These are phyloP conservation scores for Clavispora vitiphila DNA, from an alignment of 805 yeast species.

Conservation along the genomic window DNA sequence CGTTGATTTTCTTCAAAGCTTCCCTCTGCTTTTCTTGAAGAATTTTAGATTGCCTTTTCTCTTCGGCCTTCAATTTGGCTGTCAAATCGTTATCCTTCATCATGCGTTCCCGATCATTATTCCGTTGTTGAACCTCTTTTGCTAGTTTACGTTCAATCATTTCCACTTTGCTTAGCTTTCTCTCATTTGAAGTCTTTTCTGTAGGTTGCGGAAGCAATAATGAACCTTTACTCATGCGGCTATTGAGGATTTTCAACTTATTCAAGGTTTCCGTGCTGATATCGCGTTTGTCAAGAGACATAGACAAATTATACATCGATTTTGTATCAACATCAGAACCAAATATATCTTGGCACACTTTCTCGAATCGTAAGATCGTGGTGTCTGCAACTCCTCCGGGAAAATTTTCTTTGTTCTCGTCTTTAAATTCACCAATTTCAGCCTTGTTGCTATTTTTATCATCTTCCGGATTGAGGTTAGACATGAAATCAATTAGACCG, in stretches of 20 bases:
- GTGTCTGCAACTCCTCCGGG: conserved; percentile 9
- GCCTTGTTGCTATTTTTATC: too few relatives aligned
- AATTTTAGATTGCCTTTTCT: conserved; percentile 17
- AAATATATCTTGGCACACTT: conserved; percentile 30
- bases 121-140: conserved; percentile 14
- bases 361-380: conserved; percentile 26
- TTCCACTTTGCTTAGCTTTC: conserved; percentile 3
- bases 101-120: conserved; percentile 8
- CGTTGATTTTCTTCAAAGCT: conserved; percentile 22
- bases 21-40: conserved; percentile 25
- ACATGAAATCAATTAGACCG: conserved; percentile 12
- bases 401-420: conserved; percentile 14
- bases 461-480: conserved; percentile 6
- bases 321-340: conserved; percentile 15
- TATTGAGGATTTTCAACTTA: conserved; percentile 9
- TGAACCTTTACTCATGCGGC: conserved; percentile 11
- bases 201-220: conserved; percentile 2
- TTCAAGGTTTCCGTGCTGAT: conserved; percentile 9
- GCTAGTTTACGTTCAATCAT: conserved; percentile 19
- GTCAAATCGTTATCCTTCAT: conserved; percentile 3
- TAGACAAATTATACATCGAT: conserved; percentile 5
- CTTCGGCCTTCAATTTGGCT: conserved; percentile 12
- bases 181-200: neutral
- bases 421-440: neutral
- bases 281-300: conserved; percentile 1